phyloP scores from a whole-genome alignment of 306 rosid species.

The Prunus campanulata region DNA sequence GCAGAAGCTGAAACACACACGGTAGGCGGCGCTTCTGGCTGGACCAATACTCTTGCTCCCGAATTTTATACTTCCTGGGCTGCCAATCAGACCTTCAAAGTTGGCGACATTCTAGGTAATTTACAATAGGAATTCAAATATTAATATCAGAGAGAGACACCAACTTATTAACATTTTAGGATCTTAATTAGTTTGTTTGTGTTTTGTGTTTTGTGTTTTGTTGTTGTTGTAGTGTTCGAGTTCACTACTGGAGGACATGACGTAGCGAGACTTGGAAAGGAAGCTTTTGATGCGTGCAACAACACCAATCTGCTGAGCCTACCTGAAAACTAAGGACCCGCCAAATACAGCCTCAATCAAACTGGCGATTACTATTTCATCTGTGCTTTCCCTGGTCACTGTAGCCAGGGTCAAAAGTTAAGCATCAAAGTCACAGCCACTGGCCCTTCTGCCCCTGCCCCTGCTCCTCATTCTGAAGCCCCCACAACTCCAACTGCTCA shows the following conservation, averaged over 20 bases:
- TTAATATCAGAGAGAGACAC: no score
- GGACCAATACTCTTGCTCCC: slow-evolving; percentile 1
- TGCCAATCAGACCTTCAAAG: slow-evolving; percentile 7
- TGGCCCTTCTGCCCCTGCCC: neutral
- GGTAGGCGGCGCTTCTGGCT: neutral
- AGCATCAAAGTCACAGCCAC: neutral
- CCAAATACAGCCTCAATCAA: slow-evolving; percentile 14
- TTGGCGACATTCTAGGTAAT: slow-evolving; percentile 21
- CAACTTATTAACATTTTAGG: neutral
- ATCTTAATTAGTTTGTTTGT: neutral
- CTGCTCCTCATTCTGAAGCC: neutral
- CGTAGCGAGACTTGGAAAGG: slow-evolving; percentile 7
- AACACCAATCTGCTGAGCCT: neutral
- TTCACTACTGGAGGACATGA: slow-evolving; percentile 6
- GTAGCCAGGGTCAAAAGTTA: slow-evolving; percentile 21
- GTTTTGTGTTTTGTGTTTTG: neutral
- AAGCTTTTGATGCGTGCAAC: slow-evolving; percentile 8
- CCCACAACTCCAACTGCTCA: neutral
- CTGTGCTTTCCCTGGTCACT: slow-evolving; percentile 8
- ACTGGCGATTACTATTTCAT: slow-evolving; percentile 14
- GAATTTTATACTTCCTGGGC: slow-evolving; percentile 17
- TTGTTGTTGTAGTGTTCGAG: slow-evolving; percentile 5
- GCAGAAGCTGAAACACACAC: slow-evolving; percentile 11
- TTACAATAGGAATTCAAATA: no score
- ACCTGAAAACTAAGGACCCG: slow-evolving; percentile 5